Conservation (phyloP, 192 early-diverging fungal genomes). For the Coemansia sp. region DNA sequence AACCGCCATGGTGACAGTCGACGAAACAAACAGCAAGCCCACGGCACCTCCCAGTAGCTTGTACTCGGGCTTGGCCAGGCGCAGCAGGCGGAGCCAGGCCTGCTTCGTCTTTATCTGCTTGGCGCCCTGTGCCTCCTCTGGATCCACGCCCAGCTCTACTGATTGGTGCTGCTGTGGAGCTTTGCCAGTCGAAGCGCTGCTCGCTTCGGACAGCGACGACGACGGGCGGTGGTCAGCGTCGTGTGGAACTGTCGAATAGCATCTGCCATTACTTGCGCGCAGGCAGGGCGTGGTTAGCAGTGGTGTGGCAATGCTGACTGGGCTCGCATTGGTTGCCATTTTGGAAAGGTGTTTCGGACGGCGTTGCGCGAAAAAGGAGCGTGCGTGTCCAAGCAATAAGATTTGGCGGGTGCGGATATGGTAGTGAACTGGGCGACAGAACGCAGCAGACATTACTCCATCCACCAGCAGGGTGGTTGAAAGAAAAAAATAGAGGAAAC, state of each 20-base stretch:
- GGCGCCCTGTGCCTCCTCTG: constrained; percentile 17
- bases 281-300: constrained; percentile 13
- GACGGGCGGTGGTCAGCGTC: constrained; percentile 1
- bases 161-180: not conserved
- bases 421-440: constrained; percentile 1
- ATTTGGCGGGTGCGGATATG: not conserved
- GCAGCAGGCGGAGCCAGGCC: constrained; percentile 49
- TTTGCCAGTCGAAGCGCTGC: not conserved
- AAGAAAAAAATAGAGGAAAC: not conserved
- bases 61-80: constrained; percentile 47
- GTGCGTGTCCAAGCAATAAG: not conserved
- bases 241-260: constrained; percentile 33
- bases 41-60: constrained; percentile 53
- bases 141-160: constrained; percentile 21
- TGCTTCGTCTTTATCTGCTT: constrained; percentile 19
- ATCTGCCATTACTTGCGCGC: constrained; percentile 25
- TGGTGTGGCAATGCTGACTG: constrained; percentile 17
- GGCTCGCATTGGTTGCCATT: constrained; percentile 3
- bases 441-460: constrained; percentile 8
- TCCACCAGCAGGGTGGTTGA: not conserved
- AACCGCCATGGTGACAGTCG: constrained; percentile 61
- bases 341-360: not conserved
- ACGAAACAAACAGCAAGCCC: constrained; percentile 58
- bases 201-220: constrained; percentile 5
- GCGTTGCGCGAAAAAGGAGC: not conserved